Conservation (phyloP, 768 basidiomycete genomes). For the Mycena latifolia region DNA sequence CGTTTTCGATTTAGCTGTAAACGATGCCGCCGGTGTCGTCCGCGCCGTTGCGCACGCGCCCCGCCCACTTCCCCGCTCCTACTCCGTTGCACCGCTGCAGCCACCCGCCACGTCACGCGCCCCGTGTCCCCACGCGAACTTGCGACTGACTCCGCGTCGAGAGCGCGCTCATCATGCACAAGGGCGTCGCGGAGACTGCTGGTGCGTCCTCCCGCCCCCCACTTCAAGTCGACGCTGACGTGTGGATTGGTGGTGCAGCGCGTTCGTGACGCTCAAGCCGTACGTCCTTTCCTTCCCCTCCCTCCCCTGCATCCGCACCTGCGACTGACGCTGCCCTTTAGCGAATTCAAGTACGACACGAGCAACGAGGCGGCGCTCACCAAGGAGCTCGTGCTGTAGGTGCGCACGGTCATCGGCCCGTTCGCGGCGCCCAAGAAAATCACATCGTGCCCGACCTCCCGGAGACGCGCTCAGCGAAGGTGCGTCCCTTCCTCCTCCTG, state of each 20-base stretch:
- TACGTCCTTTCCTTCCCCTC: constrained; percentile 54
- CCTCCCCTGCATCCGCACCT: not conserved
- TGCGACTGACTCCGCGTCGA: too few relatives aligned
- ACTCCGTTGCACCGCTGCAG: too few relatives aligned
- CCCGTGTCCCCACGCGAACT: too few relatives aligned
- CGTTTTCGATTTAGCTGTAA: too few relatives aligned
- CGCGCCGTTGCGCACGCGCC: too few relatives aligned
- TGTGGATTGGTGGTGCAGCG: constrained; percentile 59
- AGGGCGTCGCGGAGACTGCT: constrained; percentile 96
- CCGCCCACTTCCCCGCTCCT: too few relatives aligned
- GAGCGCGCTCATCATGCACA: constrained; percentile 94
- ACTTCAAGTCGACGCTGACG: not conserved
- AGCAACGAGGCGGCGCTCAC: constrained; percentile 75
- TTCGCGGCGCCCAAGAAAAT: constrained; percentile 98
- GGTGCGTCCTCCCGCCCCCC: constrained; percentile 47
- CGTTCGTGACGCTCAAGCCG: constrained; percentile 97
- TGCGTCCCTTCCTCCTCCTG: constrained; percentile 47
- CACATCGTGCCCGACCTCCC: constrained; percentile 85
- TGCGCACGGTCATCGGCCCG: constrained; percentile 97
- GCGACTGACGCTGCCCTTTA: constrained; percentile 38
- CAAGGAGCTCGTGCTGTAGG: constrained; percentile 95
- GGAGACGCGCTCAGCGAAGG: constrained; percentile 96
- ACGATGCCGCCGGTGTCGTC: too few relatives aligned
- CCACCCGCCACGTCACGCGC: too few relatives aligned
- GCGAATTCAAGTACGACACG: constrained; percentile 84